phyloP scores from a whole-genome alignment of 352 stramenopile genomes.

The Pythium aphanidermatum region DNA sequence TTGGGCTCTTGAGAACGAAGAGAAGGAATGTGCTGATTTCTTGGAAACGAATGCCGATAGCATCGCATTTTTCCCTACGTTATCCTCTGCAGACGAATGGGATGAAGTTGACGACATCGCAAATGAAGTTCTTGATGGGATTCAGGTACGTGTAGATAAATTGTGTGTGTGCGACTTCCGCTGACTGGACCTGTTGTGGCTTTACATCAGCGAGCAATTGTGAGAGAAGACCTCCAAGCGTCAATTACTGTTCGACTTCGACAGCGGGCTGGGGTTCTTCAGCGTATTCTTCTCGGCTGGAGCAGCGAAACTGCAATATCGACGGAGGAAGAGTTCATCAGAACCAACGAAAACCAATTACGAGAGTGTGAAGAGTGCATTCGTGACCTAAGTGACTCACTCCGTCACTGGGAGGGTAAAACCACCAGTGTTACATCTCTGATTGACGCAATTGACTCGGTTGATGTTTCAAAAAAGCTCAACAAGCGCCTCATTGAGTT shows the following conservation, averaged over 20 bases:
- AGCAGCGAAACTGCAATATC: slow-evolving; percentile 7
- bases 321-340: slow-evolving; percentile 47
- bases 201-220: slow-evolving; percentile 30
- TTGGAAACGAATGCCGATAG: slow-evolving; percentile 11
- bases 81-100: slow-evolving; percentile 7
- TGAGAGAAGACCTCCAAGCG: slow-evolving; percentile 47
- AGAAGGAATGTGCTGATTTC: slow-evolving; percentile 8
- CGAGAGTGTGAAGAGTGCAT: slow-evolving; percentile 56
- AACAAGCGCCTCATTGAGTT: slow-evolving; percentile 45
- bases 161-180: no score
- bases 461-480: slow-evolving; percentile 38
- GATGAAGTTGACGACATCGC: not conserved
- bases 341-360: slow-evolving; percentile 45
- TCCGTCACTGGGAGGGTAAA: slow-evolving; percentile 18
- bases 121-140: slow-evolving; percentile 22
- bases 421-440: slow-evolving; percentile 8
- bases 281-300: slow-evolving; percentile 33
- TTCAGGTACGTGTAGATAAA: no score
- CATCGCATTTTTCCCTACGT: slow-evolving; percentile 6
- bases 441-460: slow-evolving; percentile 37
- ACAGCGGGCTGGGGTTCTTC: slow-evolving; percentile 37
- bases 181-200: not conserved
- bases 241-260: slow-evolving; percentile 40
- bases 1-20: slow-evolving; percentile 12
- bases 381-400: slow-evolving; percentile 36